Percentiles rank a stretch among this genome's conserved stretches.
These are phyloP conservation scores for Teunomyces kruisii DNA, from an alignment of 805 yeast genomes.

Conservation along the genomic window DNA sequence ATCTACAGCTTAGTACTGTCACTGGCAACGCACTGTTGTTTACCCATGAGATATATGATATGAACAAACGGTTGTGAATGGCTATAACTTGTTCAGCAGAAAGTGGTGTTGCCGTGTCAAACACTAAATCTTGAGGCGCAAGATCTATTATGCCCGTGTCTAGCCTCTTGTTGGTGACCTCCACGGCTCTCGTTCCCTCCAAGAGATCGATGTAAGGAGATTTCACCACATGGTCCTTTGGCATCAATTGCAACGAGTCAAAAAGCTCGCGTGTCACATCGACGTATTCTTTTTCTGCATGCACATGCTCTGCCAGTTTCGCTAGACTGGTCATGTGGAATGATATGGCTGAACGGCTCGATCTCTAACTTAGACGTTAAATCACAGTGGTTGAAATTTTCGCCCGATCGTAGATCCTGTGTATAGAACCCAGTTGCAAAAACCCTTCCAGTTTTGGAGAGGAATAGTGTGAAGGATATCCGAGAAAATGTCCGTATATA, in stretches of 20 bases:
- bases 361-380: neutral
- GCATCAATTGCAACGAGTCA: conserved; percentile 34
- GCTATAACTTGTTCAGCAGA: conserved; percentile 37
- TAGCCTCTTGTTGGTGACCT: conserved; percentile 64
- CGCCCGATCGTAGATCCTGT: neutral
- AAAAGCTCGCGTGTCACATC: conserved; percentile 62
- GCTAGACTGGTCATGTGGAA: neutral
- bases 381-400: conserved; percentile 1
- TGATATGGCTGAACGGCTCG: neutral
- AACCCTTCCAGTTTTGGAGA: neutral
- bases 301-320: neutral
- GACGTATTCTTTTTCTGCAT: conserved; percentile 17
- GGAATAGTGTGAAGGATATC: neutral
- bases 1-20: conserved; percentile 72
- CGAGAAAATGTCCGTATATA: neutral
- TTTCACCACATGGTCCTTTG: conserved; percentile 58
- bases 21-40: conserved; percentile 72
- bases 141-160: conserved; percentile 73
- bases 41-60: conserved; percentile 69
- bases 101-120: conserved; percentile 42
- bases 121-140: conserved; percentile 42
- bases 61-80: conserved; percentile 53
- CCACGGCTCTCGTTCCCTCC: conserved; percentile 88
- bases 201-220: conserved; percentile 61
- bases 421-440: conserved; percentile 1